Base-by-base conservation (phyloP, 306 rosid genomes). In the Ammopiptanthus mongolicus region DNA sequence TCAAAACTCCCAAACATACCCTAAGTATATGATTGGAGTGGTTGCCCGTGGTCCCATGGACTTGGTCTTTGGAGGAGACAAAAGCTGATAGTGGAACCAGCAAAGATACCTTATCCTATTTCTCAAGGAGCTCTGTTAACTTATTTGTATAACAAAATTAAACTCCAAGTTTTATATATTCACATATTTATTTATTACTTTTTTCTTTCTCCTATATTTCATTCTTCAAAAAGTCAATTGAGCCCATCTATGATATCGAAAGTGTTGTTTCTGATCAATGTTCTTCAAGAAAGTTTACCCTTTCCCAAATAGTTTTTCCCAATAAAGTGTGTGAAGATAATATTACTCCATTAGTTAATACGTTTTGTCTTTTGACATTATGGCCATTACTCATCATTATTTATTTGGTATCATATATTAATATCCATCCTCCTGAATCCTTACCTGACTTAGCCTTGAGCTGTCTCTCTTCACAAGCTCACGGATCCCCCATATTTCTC, bases 401-500 rank as follows among this genome's bases (percentile, higher is more conserved):
- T 50, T 69, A 29, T 50, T 50, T 10, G 31, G 3, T 64, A 47
- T 28, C 61, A 48, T 19, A 15, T 1, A n/a, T 12, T 19, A 36
- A n/a, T 15, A 67, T 25, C 25, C 77, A 46, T 72, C 76, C 34
- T 44, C 77, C 55, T 47, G 42, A 44, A 70, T 51, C 36, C 48
- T 12, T 12, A 2, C 39, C 39, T 34, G 39, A 34, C 39, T 29
- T 3, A 29, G 34, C n/a, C n/a, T n/a, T n/a, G n/a, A 37, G 42
- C 53, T 69, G 46, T 25, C 50, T 41, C 65, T 23, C 47, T 12
- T 39, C 65, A 19, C 48, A 59, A 64, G 51, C 75, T 81, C 52
- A 52, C 75, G 65, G 86, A 82, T 85, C 87, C 76, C 31, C 76
- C 78, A 71, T 66, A 71, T 61, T 85, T 75, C 17, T 67, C 7